Percentiles rank a stretch among this genome's conserved stretches.
Evolutionary conservation across 2,329 filamentous ascomycete species (phyloP).

Genomic region (Diplocarpon mali): DNA sequence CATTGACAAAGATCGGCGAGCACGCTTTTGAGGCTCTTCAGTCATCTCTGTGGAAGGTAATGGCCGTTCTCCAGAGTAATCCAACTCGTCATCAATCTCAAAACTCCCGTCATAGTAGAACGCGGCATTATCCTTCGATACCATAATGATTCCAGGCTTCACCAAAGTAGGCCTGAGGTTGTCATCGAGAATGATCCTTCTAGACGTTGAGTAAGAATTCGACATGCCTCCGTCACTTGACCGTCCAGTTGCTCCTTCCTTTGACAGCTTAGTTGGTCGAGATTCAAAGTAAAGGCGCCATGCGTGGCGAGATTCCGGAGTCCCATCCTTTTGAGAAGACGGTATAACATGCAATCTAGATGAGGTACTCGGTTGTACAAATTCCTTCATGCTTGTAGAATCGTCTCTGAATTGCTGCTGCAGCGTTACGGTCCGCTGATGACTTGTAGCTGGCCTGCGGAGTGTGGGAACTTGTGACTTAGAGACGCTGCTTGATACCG

Average conservation of each 20-base stretch:
- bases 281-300: conserved; percentile 27
- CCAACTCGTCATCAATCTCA: conserved; percentile 17
- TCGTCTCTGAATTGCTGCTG: conserved; percentile 36
- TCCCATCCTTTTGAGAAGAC: conserved; percentile 11
- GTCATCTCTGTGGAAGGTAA: conserved; percentile 17
- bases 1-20: conserved; percentile 46
- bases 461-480: conserved; percentile 54
- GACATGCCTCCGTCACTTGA: conserved; percentile 19
- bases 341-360: conserved; percentile 12
- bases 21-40: conserved; percentile 34
- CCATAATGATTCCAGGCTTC: conserved; percentile 23
- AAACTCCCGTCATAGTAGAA: conserved; percentile 21
- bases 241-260: conserved; percentile 21
- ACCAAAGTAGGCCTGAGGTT: conserved; percentile 22
- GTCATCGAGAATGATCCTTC: conserved; percentile 23
- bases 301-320: conserved; percentile 14
- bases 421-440: conserved; percentile 63
- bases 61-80: conserved; percentile 12
- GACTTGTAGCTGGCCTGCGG: conserved; percentile 65
- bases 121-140: conserved; percentile 6
- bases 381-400: conserved; percentile 12
- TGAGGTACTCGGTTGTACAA: conserved; percentile 9
- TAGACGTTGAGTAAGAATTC: conserved; percentile 21
- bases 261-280: conserved; percentile 23
- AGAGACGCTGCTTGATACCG: conserved; percentile 37